Conservation (phyloP, 1,284 basidiomycete genomes). For the Moesziomyces sp. region DNA sequence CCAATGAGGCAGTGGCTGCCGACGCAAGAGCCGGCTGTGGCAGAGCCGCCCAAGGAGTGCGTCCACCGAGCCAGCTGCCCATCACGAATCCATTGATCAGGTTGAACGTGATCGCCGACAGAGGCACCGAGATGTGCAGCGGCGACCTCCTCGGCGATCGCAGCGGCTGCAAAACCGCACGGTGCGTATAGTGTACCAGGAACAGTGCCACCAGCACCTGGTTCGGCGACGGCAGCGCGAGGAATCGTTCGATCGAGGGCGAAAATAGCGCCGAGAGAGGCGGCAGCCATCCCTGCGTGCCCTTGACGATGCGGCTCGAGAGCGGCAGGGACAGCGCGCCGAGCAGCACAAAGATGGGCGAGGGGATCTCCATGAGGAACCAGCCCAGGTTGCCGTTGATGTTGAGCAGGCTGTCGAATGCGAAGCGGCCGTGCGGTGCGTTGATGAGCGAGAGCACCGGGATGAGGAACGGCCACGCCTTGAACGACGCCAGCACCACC, state of each 20-base stretch:
- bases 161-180: conserved; percentile 83
- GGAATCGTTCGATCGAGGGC: conserved; percentile 57
- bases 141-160: conserved; percentile 83
- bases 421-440: conserved; percentile 82
- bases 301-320: conserved; percentile 64
- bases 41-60: conserved; percentile 46
- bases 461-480: conserved; percentile 69
- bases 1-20: conserved; percentile 27
- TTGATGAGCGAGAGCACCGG: conserved; percentile 71
- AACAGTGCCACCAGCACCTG: conserved; percentile 75
- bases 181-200: conserved; percentile 83
- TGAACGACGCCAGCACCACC: conserved; percentile 65
- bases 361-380: conserved; percentile 86
- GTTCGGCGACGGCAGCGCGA: conserved; percentile 70
- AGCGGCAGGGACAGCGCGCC: conserved; percentile 68
- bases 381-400: conserved; percentile 73
- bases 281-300: conserved; percentile 17
- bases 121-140: conserved; percentile 77
- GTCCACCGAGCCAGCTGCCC: conserved; percentile 72
- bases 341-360: conserved; percentile 74
- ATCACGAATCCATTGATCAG: conserved; percentile 78
- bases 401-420: conserved; percentile 48
- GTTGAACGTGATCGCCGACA: conserved; percentile 77
- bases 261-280: conserved; percentile 50
- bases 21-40: conserved; percentile 65